These are phyloP conservation scores for Spongospora subterranea DNA, from an alignment of 208 protist genomes.

Conservation along the genomic window DNA sequence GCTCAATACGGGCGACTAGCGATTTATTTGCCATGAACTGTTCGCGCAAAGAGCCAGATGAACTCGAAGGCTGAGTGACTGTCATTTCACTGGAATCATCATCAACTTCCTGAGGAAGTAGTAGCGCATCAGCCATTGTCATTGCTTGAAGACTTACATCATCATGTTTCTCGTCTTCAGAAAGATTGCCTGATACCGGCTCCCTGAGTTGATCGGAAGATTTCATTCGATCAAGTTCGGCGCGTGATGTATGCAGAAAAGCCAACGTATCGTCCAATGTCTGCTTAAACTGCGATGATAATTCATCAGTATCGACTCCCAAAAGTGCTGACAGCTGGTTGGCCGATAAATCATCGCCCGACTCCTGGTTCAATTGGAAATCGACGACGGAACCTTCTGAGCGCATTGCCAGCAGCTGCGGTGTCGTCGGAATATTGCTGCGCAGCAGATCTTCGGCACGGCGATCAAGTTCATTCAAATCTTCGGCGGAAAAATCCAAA, in stretches of 20 bases:
- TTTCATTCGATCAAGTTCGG: background rate
- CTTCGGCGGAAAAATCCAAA: background rate
- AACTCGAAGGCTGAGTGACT: background rate
- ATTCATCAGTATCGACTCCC: background rate
- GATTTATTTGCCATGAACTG: background rate
- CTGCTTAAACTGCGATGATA: background rate
- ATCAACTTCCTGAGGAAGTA: background rate
- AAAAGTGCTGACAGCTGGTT: too few species aligned
- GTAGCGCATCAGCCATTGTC: too few species aligned
- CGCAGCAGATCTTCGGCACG: conserved; percentile 28
- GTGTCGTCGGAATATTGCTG: conserved; percentile 41
- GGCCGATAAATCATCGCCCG: background rate
- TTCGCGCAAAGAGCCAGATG: background rate
- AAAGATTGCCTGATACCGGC: background rate
- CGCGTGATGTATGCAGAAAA: background rate
- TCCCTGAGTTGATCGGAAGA: background rate
- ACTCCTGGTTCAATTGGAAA: background rate
- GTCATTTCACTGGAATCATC: background rate
- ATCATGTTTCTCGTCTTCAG: background rate
- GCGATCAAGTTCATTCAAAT: conserved; percentile 10
- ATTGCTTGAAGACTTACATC: background rate
- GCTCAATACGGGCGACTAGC: conserved; percentile 16
- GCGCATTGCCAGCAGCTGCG: conserved; percentile 23
- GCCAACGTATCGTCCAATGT: conserved; percentile 20
- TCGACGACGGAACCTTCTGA: background rate